A percentile compares a stretch with the other conserved stretches of the same genome.
These are phyloP conservation scores for Corylus americana DNA, from an alignment of 306 rosid species.

Conservation along the genomic window DNA sequence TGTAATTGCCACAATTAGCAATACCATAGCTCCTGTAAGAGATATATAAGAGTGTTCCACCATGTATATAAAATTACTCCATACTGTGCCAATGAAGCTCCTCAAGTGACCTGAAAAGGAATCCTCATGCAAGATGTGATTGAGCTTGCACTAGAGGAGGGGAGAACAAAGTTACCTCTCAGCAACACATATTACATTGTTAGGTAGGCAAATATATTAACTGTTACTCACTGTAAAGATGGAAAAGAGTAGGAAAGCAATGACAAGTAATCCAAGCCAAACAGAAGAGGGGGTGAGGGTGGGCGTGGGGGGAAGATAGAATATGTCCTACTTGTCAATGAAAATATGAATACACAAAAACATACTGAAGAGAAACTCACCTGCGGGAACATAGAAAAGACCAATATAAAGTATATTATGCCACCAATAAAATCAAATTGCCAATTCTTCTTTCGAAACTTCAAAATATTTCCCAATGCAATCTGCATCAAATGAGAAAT, in stretches of 20 bases:
- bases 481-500: slow-evolving; percentile 51
- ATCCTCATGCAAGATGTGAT: slow-evolving; percentile 84
- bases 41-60: slow-evolving; percentile 71
- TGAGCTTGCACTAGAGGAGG: slow-evolving; percentile 75
- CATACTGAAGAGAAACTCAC: slow-evolving; percentile 44
- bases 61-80: slow-evolving; percentile 77
- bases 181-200: slow-evolving; percentile 15
- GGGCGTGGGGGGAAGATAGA: neutral
- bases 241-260: slow-evolving; percentile 1
- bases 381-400: slow-evolving; percentile 95
- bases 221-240: slow-evolving; percentile 19
- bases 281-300: neutral
- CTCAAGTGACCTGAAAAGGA: slow-evolving; percentile 74
- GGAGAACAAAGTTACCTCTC: slow-evolving; percentile 32
- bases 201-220: slow-evolving; percentile 15
- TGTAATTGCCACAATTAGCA: slow-evolving; percentile 65
- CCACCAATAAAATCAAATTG: slow-evolving; percentile 99
- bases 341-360: slow-evolving; percentile 11
- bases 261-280: neutral
- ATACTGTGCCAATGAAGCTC: slow-evolving; percentile 81
- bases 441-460: slow-evolving; percentile 98
- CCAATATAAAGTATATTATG: slow-evolving; percentile 83
- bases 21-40: slow-evolving; percentile 63
- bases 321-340: slow-evolving; percentile 6
- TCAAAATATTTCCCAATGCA: slow-evolving; percentile 90